Conservation (phyloP, 805 yeast species). For the Wickerhamomyces bisporus region DNA sequence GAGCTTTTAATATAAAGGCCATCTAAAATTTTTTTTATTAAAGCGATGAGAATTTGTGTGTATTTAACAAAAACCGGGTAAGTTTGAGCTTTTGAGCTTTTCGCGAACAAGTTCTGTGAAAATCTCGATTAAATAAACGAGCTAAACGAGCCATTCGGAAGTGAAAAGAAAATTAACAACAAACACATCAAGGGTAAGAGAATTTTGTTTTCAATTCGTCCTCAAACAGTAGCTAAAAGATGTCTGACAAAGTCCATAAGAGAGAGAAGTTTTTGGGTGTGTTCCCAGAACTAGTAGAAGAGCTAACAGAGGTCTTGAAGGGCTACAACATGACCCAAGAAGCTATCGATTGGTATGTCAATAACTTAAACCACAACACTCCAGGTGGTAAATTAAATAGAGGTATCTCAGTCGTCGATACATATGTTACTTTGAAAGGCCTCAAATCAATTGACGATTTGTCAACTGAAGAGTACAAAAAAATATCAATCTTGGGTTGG, state of each 20-base stretch:
- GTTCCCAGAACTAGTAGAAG: constrained; percentile 76
- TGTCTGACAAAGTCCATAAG: constrained; percentile 24
- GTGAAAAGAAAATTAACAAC: too few relatives aligned
- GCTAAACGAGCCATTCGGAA: too few relatives aligned
- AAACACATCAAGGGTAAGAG: too few relatives aligned
- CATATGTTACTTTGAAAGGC: constrained; percentile 75
- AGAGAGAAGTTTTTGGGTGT: constrained; percentile 56
- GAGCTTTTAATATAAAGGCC: too few relatives aligned
- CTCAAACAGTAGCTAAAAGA: constrained; percentile 18
- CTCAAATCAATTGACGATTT: constrained; percentile 55
- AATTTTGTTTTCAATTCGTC: too few relatives aligned
- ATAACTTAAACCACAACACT: constrained; percentile 74
- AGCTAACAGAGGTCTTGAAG: constrained; percentile 55
- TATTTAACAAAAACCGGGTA: too few relatives aligned
- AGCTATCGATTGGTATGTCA: constrained; percentile 81
- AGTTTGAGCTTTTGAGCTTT: too few relatives aligned
- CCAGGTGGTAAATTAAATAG: constrained; percentile 97
- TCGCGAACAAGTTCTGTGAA: too few relatives aligned
- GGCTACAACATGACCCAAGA: constrained; percentile 79
- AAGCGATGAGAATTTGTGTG: too few relatives aligned
- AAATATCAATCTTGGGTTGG: constrained; percentile 92
- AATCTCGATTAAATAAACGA: too few relatives aligned
- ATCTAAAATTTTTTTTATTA: too few relatives aligned
- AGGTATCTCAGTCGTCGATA: constrained; percentile 92
- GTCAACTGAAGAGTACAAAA: constrained; percentile 64